Conservation (phyloP, 768 basidiomycete genomes). For the Leucosporidium scottii region DNA sequence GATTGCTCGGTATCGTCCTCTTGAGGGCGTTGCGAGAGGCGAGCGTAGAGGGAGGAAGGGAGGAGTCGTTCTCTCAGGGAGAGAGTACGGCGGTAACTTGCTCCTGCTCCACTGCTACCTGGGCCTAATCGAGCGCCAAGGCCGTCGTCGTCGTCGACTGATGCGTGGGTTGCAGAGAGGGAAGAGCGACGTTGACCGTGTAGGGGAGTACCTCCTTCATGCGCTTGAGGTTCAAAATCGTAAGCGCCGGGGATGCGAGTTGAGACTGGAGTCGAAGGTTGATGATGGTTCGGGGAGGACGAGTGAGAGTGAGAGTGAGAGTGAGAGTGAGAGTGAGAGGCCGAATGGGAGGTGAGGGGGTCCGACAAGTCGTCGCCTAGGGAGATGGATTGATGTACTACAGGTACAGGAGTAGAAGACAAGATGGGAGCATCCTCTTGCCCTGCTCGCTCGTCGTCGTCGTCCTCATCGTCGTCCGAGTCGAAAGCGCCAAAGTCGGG, state of each 20-base stretch:
- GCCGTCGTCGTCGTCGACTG: background rate
- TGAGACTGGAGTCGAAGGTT: constrained; percentile 1
- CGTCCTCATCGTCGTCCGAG: constrained; percentile 16
- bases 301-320: background rate
- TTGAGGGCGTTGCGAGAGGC: constrained; percentile 62
- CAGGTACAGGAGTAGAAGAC: no score
- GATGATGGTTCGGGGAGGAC: background rate
- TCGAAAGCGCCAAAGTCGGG: constrained; percentile 18
- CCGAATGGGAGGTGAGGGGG: background rate
- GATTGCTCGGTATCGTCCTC: background rate
- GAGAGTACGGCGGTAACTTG: constrained; percentile 47
- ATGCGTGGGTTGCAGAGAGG: constrained; percentile 59
- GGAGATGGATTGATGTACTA: background rate
- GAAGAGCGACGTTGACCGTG: constrained; percentile 53
- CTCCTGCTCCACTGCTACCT: constrained; percentile 50
- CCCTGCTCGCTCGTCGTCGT: constrained; percentile 6
- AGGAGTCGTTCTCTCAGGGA: constrained; percentile 39
- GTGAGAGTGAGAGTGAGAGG: background rate
- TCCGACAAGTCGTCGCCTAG: background rate
- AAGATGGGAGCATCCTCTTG: background rate
- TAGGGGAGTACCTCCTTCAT: constrained; percentile 74
- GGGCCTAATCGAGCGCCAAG: background rate
- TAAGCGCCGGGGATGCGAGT: constrained; percentile 50
- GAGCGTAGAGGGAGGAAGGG: constrained; percentile 41
- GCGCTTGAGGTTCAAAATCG: constrained; percentile 67